Percentiles rank a stretch among this genome's conserved stretches.
Conservation (phyloP, 352 stramenopile species). For the Phytophthora ohioensis region DNA sequence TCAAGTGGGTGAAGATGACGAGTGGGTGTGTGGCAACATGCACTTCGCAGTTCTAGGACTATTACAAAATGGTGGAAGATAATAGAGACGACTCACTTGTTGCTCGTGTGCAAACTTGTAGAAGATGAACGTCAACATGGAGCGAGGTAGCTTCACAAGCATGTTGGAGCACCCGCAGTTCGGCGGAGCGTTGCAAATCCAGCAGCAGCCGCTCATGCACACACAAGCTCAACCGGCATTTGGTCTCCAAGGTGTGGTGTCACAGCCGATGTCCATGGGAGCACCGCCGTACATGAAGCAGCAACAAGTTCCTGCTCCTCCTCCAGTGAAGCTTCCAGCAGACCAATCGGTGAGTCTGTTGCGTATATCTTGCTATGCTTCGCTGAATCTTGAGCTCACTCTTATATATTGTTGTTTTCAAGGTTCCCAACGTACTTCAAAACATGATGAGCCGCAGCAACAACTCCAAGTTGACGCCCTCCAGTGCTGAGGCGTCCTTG, state of each 20-base stretch:
- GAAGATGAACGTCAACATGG: constrained; percentile 57
- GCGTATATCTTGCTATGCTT: neutral
- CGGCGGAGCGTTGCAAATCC: constrained; percentile 35
- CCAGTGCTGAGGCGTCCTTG: constrained; percentile 56
- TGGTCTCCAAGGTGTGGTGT: constrained; percentile 33
- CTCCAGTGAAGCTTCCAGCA: constrained; percentile 27
- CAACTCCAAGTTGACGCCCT: constrained; percentile 36
- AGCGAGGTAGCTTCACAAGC: constrained; percentile 41
- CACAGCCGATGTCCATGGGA: constrained; percentile 36
- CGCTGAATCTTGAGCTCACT: constrained; percentile 6
- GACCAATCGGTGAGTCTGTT: constrained; percentile 39
- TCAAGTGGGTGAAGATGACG: constrained; percentile 7
- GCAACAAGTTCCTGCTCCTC: constrained; percentile 17
- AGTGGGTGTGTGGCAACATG: constrained; percentile 2
- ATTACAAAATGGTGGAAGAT: neutral
- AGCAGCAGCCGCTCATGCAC: constrained; percentile 36
- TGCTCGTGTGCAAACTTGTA: constrained; percentile 41
- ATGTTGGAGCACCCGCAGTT: constrained; percentile 45
- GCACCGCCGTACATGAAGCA: constrained; percentile 37
- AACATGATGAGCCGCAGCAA: constrained; percentile 44
- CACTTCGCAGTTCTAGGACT: constrained; percentile 1
- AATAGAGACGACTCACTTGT: constrained; percentile 39
- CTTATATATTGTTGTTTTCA: neutral
- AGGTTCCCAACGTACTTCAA: constrained; percentile 52
- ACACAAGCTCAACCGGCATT: constrained; percentile 29